Conservation (phyloP, 176 grass and related monocot species). For the Melocanna baccifera region DNA sequence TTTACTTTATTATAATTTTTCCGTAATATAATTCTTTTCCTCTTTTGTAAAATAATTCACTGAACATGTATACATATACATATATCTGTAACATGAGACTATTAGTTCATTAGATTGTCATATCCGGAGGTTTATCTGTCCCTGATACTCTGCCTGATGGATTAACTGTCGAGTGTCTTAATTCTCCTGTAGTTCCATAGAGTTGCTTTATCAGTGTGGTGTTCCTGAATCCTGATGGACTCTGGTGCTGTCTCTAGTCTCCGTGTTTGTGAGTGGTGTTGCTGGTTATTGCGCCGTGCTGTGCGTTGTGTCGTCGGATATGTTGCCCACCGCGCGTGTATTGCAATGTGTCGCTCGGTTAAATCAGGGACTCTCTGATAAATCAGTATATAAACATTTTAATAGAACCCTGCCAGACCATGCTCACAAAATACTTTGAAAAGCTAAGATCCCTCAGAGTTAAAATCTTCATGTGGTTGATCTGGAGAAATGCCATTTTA, state of each 20-base stretch:
- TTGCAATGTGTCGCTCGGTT: neutral
- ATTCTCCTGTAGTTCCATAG: neutral
- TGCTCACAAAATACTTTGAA: no score
- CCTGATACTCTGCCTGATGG: neutral
- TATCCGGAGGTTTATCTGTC: neutral
- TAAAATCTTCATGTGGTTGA: no score
- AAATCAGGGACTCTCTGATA: no score
- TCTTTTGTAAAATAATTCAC: slow-evolving; percentile 26
- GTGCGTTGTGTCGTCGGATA: neutral
- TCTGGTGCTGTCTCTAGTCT: neutral
- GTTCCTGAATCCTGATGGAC: neutral
- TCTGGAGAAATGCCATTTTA: no score
- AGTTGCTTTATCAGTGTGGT: neutral
- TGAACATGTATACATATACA: neutral
- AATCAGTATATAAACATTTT: no score
- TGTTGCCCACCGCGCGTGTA: neutral
- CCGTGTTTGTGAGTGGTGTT: neutral
- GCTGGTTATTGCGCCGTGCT: neutral
- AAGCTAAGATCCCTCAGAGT: no score
- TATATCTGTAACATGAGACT: slow-evolving; percentile 25
- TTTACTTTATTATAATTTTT: slow-evolving; percentile 8
- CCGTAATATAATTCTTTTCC: neutral
- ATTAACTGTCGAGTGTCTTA: neutral
- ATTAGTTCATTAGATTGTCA: slow-evolving; percentile 1
- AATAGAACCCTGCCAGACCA: no score